phyloP scores from a whole-genome alignment of 345 rosid species.

The Heritiera littoralis region DNA sequence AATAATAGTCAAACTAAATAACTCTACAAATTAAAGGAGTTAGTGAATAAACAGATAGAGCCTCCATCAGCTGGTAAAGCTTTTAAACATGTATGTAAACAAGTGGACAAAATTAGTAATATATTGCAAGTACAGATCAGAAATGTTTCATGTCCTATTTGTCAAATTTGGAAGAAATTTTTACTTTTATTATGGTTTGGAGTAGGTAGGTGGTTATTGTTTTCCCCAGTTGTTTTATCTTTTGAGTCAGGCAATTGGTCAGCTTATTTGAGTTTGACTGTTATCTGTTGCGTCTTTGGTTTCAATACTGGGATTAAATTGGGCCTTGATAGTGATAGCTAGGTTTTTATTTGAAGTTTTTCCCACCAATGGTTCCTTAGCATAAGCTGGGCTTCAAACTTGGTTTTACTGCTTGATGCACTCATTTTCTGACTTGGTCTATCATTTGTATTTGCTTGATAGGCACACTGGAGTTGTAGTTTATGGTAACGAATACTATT shows the following conservation, averaged over 20 bases:
- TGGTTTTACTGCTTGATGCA: neutral
- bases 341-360: neutral
- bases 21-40: neutral
- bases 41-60: neutral
- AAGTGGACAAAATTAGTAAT: neutral
- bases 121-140: neutral
- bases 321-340: neutral
- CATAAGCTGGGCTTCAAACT: neutral
- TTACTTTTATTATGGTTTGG: neutral
- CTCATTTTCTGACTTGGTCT: neutral
- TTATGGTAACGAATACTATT: conserved; percentile 79
- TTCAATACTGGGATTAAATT: neutral
- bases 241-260: neutral
- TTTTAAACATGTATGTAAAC: neutral
- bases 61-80: neutral
- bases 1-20: neutral
- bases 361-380: neutral
- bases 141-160: neutral
- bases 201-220: neutral
- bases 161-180: neutral
- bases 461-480: conserved; percentile 97
- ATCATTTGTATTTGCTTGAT: conserved; percentile 16
- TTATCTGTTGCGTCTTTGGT: neutral
- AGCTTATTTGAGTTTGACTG: neutral
- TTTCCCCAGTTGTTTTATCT: neutral